Percentiles rank a stretch among this genome's conserved stretches.
Conservation (phyloP, 768 basidiomycete genomes). For the Xanthoconium stramineum region DNA sequence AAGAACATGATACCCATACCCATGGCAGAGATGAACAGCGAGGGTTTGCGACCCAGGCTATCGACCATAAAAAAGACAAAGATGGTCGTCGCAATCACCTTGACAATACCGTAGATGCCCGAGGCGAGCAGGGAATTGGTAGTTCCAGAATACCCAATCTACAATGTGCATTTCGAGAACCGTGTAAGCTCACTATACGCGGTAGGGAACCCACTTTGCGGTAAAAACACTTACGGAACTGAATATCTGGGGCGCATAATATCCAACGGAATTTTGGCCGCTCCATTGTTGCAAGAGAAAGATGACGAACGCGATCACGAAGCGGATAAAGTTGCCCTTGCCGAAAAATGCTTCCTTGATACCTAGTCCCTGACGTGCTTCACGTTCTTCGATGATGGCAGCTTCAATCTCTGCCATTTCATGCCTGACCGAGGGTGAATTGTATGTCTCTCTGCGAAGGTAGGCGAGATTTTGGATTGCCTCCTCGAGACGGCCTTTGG, state of each 20-base stretch:
- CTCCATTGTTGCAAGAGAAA: conserved; percentile 82
- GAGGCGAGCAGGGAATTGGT: conserved; percentile 66
- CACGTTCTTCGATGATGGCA: conserved; percentile 70
- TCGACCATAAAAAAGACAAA: conserved; percentile 72
- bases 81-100: conserved; percentile 60
- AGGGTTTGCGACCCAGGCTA: conserved; percentile 62
- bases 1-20: conserved; percentile 82
- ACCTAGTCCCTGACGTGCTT: conserved; percentile 61
- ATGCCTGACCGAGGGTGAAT: conserved; percentile 45
- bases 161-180: not conserved
- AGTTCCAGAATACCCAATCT: conserved; percentile 65
- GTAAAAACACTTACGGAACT: conserved; percentile 39
- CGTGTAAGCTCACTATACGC: too few species aligned
- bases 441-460: conserved; percentile 45
- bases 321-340: conserved; percentile 79
- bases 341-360: conserved; percentile 71
- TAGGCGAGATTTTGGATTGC: conserved; percentile 62
- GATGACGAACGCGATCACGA: conserved; percentile 79
- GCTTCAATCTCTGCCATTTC: conserved; percentile 83
- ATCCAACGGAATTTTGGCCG: conserved; percentile 80
- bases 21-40: conserved; percentile 67
- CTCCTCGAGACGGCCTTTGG: conserved; percentile 51
- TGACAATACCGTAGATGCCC: conserved; percentile 68
- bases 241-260: conserved; percentile 77
- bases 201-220: too few species aligned